Percentiles rank a stretch among this genome's conserved stretches.
These are phyloP conservation scores for Melanogaster broomeanus DNA, from an alignment of 768 basidiomycete species.

Conservation along the genomic window DNA sequence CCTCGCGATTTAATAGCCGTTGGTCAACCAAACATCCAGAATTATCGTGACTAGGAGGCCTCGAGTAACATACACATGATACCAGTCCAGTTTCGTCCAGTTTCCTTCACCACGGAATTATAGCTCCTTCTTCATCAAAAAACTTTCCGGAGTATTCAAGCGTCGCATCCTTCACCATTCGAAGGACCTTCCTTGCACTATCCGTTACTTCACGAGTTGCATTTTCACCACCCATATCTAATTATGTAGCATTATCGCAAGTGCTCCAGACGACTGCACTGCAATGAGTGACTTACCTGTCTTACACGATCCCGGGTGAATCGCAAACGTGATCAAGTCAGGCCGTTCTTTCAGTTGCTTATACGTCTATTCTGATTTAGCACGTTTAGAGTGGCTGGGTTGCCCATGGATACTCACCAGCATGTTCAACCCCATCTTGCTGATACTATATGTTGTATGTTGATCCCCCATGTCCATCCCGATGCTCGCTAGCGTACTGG, in stretches of 20 bases:
- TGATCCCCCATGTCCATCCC: slow-evolving; percentile 28
- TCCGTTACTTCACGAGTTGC: slow-evolving; percentile 27
- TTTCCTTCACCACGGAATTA: slow-evolving; percentile 29
- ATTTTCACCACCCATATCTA: slow-evolving; percentile 33
- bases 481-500: slow-evolving; percentile 35
- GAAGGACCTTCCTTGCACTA: slow-evolving; percentile 27
- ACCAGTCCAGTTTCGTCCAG: no score
- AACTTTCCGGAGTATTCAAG: slow-evolving; percentile 30
- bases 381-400: not conserved
- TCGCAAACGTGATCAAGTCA: slow-evolving; percentile 28
- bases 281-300: slow-evolving; percentile 22
- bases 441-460: slow-evolving; percentile 34
- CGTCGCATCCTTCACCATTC: slow-evolving; percentile 22
- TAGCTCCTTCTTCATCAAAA: slow-evolving; percentile 27
- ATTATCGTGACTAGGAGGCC: no score
- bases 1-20: no score
- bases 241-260: not conserved
- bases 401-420: slow-evolving; percentile 23
- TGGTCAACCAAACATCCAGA: no score
- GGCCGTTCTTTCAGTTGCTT: slow-evolving; percentile 36
- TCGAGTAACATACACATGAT: no score
- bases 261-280: not conserved
- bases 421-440: slow-evolving; percentile 40
- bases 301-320: slow-evolving; percentile 41
- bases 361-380: slow-evolving; percentile 26